Evolutionary conservation across 1,284 basidiomycete genomes (phyloP).

Genomic region (Boletus sp.): DNA sequence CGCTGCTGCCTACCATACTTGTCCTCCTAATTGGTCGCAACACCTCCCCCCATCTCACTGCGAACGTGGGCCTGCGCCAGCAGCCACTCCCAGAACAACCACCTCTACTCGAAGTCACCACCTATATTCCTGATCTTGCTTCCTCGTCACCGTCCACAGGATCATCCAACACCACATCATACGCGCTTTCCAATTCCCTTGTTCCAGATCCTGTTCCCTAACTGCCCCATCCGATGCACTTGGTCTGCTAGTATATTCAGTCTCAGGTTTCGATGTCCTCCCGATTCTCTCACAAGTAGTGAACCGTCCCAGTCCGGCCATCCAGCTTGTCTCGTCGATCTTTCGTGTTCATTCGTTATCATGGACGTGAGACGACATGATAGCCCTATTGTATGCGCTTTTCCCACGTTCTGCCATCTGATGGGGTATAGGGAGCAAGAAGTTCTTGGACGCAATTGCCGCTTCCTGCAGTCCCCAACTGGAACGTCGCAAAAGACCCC

Average conservation of each 20-base stretch:
- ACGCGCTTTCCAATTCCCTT: constrained; percentile 7
- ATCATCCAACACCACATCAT: constrained; percentile 5
- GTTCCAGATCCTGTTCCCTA: neutral
- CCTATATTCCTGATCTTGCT: constrained; percentile 2
- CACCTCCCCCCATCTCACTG: neutral
- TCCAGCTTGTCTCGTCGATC: constrained; percentile 85
- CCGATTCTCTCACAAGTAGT: constrained; percentile 78
- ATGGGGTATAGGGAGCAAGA: constrained; percentile 83
- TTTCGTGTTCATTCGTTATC: constrained; percentile 88
- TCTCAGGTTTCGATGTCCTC: constrained; percentile 88
- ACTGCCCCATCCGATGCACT: constrained; percentile 26
- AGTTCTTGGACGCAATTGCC: no score
- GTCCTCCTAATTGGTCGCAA: constrained; percentile 1
- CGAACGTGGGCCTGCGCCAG: constrained; percentile 2
- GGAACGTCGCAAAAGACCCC: no score
- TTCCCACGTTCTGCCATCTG: constrained; percentile 73
- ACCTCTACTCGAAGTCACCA: neutral
- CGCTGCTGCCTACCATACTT: neutral
- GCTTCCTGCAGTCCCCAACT: no score
- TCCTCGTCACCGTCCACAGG: neutral
- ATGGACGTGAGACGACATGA: constrained; percentile 81
- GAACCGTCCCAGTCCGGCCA: constrained; percentile 70
- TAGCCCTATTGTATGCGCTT: constrained; percentile 81
- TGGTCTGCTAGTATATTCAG: constrained; percentile 66
- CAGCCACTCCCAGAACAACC: constrained; percentile 7